phyloP scores from a whole-genome alignment of 2,329 filamentous ascomycete species.

The Cordyceps tenuipes region DNA sequence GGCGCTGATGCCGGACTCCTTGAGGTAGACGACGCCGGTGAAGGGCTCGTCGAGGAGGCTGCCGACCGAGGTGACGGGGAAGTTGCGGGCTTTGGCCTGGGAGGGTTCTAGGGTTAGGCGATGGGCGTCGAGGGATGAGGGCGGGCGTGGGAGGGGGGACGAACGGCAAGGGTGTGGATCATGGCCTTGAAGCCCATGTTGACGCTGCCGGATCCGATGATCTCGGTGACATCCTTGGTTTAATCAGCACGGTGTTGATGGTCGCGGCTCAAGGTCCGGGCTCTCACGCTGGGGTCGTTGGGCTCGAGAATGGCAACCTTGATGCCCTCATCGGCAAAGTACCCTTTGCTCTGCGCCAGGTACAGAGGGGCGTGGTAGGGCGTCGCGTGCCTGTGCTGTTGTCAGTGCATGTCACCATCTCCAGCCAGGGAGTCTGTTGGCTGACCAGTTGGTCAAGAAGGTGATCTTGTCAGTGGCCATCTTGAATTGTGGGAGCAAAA shows the following conservation, averaged over 20 bases:
- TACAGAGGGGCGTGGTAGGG: constrained; percentile 74
- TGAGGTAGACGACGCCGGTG: constrained; percentile 70
- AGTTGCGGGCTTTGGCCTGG: constrained; percentile 65
- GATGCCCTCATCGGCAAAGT: constrained; percentile 66
- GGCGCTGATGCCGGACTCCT: constrained; percentile 62
- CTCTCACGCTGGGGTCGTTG: constrained; percentile 62
- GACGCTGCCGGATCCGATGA: constrained; percentile 67
- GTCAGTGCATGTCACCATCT: constrained; percentile 5
- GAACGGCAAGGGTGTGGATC: constrained; percentile 69
- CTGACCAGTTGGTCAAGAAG: constrained; percentile 74
- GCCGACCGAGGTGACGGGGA: constrained; percentile 64
- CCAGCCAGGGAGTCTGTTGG: neutral
- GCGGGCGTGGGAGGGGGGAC: neutral
- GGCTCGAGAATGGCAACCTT: constrained; percentile 71
- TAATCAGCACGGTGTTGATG: neutral
- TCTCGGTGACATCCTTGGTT: constrained; percentile 69
- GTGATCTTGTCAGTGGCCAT: constrained; percentile 83
- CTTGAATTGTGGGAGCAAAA: constrained; percentile 34
- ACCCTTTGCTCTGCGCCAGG: constrained; percentile 67
- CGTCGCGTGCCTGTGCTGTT: constrained; percentile 59
- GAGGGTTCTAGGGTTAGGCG: neutral
- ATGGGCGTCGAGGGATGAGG: neutral
- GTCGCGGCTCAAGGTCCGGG: fast-evolving
- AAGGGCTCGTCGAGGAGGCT: constrained; percentile 74
- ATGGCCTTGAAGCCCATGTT: constrained; percentile 77